Evolutionary conservation across 2,329 filamentous ascomycete species (phyloP).

Genomic region (Coniochaeta sp.): DNA sequence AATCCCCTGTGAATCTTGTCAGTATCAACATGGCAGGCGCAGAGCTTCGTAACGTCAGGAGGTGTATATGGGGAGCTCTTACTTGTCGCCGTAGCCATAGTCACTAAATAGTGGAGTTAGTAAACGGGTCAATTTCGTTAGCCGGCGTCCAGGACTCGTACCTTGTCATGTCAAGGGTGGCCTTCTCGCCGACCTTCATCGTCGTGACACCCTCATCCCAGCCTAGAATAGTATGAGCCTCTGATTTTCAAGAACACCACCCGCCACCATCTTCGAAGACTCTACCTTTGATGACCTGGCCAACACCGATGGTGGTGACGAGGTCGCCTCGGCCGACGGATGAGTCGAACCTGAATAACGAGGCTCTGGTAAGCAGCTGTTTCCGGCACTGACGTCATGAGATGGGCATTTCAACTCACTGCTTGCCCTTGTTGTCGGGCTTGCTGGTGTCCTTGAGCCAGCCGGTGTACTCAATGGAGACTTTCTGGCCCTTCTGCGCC

Average conservation of each 20-base stretch:
- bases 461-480: conserved; percentile 88
- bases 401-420: conserved; percentile 39
- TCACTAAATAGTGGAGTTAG: conserved; percentile 34
- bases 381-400: neutral
- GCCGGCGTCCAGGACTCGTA: conserved; percentile 31
- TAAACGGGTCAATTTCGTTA: neutral
- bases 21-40: neutral
- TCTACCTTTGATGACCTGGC: conserved; percentile 78
- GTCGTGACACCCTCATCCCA: conserved; percentile 79
- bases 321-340: conserved; percentile 75
- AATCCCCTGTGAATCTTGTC: conserved; percentile 55
- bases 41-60: conserved; percentile 7
- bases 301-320: conserved; percentile 69
- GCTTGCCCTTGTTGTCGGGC: conserved; percentile 57
- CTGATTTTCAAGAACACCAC: conserved; percentile 4
- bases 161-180: conserved; percentile 74
- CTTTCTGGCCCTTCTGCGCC: conserved; percentile 61
- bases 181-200: conserved; percentile 90
- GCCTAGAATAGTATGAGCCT: conserved; percentile 35
- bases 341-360: conserved; percentile 69
- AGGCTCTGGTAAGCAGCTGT: conserved; percentile 11
- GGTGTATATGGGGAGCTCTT: conserved; percentile 20
- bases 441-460: conserved; percentile 64
- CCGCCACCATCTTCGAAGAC: conserved; percentile 7
- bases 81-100: conserved; percentile 57